Base-by-base conservation (phyloP, 257 asterid genomes). In the Solanum bulbocastanum region DNA sequence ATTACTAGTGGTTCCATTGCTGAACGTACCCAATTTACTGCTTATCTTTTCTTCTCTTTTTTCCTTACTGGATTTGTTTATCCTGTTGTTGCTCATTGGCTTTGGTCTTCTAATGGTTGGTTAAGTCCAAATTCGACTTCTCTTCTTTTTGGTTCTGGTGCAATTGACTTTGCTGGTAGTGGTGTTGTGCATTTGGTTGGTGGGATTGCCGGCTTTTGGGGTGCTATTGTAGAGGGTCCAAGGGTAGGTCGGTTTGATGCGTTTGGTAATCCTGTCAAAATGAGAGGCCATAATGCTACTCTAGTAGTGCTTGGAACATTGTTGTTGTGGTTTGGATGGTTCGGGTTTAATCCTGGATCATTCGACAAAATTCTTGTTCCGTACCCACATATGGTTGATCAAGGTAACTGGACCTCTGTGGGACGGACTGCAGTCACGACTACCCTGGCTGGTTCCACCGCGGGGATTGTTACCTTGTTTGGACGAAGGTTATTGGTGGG, bases 131-230 rank as follows among this genome's bases (percentile, higher is more conserved):
- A 1, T 3, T 93, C 93, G 7, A 60, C 91, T 1, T 86, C 10
- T 58, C 92, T 95, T 9, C 46, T 96, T 2, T 93, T 96, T 91
- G 95, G 96, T 12, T 87, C 98, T 33, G 99, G 99, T 5, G 99
- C 94, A 3, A 96, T 96, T 76, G 99, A 96, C 66, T 96, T 96
- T 30, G 98, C 99, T 60, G 99, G 99, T 5, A 95, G 98, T 3
- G 98, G 98, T 1, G 98, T 96, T 1, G 98, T 96, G 4, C 98
- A 96, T 83, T 93, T 96, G 98, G 98, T 96, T 9, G 99, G 98
- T 7, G 99, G 99, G 4, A 89, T 96, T 6, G 99, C 99, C 0
- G 99, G 99, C 0, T 58, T 96, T 0, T 96, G 90, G 82, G 99
- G 99, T 0, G 98, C 99, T 0, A 35, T 96, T 2, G 93, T 96